These are phyloP conservation scores for Sanghuangporus baumii DNA, from an alignment of 1,284 basidiomycete genomes.

Conservation along the genomic window DNA sequence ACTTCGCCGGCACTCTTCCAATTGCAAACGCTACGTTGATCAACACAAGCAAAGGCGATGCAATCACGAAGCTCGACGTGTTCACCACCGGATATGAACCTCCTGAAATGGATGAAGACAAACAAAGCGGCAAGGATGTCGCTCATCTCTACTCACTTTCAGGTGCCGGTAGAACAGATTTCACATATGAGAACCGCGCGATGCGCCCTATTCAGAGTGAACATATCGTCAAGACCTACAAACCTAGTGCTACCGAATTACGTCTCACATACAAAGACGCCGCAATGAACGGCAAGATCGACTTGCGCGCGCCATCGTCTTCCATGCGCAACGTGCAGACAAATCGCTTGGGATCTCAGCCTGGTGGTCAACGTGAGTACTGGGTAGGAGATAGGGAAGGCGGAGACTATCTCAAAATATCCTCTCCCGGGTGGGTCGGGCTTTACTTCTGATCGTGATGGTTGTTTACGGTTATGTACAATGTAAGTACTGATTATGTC, in stretches of 20 bases:
- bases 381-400: constrained; percentile 44
- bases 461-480: neutral
- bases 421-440: constrained; percentile 47
- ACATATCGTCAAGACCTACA: constrained; percentile 36
- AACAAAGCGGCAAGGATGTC: constrained; percentile 17
- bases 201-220: constrained; percentile 39
- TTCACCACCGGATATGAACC: constrained; percentile 28
- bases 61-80: constrained; percentile 42
- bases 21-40: constrained; percentile 38
- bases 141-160: constrained; percentile 41
- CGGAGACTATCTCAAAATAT: constrained; percentile 37
- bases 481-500: too few species aligned
- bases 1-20: constrained; percentile 51
- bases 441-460: constrained; percentile 37
- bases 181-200: constrained; percentile 38
- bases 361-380: constrained; percentile 33
- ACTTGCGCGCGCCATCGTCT: constrained; percentile 40
- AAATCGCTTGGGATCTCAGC: neutral
- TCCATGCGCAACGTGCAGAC: constrained; percentile 33
- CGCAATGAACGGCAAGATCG: constrained; percentile 43
- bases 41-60: constrained; percentile 45
- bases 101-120: constrained; percentile 27
- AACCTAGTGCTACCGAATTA: constrained; percentile 45
- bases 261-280: constrained; percentile 50
- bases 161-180: constrained; percentile 43